Percentiles rank a stretch among this genome's conserved stretches.
phyloP scores from a whole-genome alignment of 2,329 filamentous ascomycete genomes.

The Sporothrix phasma region DNA sequence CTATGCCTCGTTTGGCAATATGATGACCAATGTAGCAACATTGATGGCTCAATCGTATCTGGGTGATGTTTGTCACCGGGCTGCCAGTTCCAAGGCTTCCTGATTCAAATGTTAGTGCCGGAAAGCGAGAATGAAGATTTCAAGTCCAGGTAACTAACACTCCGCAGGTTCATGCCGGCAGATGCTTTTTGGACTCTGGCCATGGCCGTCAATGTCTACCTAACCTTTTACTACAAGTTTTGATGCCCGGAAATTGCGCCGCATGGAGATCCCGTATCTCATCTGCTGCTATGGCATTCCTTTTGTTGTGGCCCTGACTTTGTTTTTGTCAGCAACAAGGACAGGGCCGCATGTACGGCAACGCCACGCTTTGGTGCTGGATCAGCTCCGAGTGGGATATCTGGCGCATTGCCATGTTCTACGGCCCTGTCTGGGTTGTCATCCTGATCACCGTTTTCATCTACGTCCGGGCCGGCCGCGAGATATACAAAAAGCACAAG shows the following conservation, averaged over 20 bases:
- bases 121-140: background rate
- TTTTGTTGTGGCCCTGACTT: slow-evolving; percentile 58
- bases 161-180: slow-evolving; percentile 63
- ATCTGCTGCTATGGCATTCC: slow-evolving; percentile 63
- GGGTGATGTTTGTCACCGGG: slow-evolving; percentile 36
- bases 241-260: slow-evolving; percentile 51
- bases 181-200: slow-evolving; percentile 68
- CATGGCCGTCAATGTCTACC: slow-evolving; percentile 76
- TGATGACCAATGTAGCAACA: slow-evolving; percentile 67
- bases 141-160: background rate
- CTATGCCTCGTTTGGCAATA: slow-evolving; percentile 73
- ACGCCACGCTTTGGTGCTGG: slow-evolving; percentile 78
- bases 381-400: slow-evolving; percentile 56
- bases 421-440: slow-evolving; percentile 58
- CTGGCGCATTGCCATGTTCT: slow-evolving; percentile 65
- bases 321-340: slow-evolving; percentile 49
- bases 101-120: slow-evolving; percentile 66
- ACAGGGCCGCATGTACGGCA: slow-evolving; percentile 54
- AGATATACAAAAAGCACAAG: slow-evolving; percentile 57
- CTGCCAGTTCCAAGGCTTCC: slow-evolving; percentile 65
- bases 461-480: slow-evolving; percentile 54
- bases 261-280: slow-evolving; percentile 62
- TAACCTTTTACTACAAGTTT: slow-evolving; percentile 72
- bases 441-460: slow-evolving; percentile 54
- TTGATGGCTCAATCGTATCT: slow-evolving; percentile 59